Evolutionary conservation across 78 protist genomes (phyloP).

Genomic region (Parvularia atlantis): DNA sequence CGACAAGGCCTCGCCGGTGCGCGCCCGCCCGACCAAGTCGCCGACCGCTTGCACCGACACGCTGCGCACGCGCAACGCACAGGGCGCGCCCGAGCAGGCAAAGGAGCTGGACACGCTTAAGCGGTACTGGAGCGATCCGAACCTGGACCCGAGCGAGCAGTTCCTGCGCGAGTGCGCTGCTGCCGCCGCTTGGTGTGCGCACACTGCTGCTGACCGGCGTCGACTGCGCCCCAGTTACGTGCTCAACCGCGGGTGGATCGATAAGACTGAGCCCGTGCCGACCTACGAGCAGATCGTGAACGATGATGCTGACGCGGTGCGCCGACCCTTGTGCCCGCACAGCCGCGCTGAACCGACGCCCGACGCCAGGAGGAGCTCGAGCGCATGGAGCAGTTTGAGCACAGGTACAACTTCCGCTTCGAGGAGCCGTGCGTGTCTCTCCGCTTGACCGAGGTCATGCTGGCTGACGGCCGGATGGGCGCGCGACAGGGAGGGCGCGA

Average conservation of each 20-base stretch:
- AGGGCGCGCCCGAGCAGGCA: background rate
- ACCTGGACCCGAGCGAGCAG: slow-evolving; percentile 10
- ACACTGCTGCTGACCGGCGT: too few relatives aligned
- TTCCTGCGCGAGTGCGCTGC: slow-evolving; percentile 26
- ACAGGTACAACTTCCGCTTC: slow-evolving; percentile 30
- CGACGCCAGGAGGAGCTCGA: slow-evolving; percentile 5
- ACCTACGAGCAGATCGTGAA: background rate
- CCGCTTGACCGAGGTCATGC: background rate
- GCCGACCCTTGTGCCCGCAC: too few relatives aligned
- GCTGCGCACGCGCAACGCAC: too few relatives aligned
- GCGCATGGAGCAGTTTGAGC: slow-evolving; percentile 14
- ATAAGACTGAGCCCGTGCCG: background rate
- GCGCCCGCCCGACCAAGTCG: too few relatives aligned
- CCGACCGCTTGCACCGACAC: too few relatives aligned
- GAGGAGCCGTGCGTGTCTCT: slow-evolving; percentile 8
- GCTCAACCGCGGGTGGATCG: background rate
- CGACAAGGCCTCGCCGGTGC: too few relatives aligned
- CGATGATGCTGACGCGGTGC: background rate
- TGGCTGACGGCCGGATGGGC: background rate
- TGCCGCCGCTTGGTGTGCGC: background rate
- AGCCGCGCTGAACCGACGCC: background rate
- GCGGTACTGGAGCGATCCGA: slow-evolving; percentile 11
- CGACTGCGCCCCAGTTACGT: too few relatives aligned
- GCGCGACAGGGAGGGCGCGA: background rate
- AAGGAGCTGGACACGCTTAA: slow-evolving; percentile 12